These are phyloP conservation scores for Zygoascus tannicola DNA, from an alignment of 805 yeast species.

Conservation along the genomic window DNA sequence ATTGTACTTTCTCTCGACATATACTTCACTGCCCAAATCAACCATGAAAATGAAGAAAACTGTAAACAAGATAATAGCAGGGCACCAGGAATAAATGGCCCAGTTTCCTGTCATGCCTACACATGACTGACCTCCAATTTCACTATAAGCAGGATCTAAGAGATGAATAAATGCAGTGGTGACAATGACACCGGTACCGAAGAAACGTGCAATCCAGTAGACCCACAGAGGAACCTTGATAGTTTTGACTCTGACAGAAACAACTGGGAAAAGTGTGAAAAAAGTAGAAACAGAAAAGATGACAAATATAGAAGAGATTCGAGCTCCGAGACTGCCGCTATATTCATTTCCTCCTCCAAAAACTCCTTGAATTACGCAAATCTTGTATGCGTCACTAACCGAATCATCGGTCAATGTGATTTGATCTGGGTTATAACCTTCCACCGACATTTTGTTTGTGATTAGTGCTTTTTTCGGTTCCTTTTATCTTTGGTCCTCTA, in stretches of 20 bases:
- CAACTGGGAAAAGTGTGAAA: constrained; percentile 38
- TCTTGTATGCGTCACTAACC: constrained; percentile 33
- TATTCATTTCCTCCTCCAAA: constrained; percentile 34
- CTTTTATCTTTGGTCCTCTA: no score
- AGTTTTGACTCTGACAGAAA: constrained; percentile 19
- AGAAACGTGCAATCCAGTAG: constrained; percentile 34
- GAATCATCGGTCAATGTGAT: constrained; percentile 25
- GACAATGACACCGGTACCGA: constrained; percentile 70
- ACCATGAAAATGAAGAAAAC: constrained; percentile 38
- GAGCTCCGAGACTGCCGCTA: constrained; percentile 37
- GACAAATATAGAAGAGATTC: constrained; percentile 53
- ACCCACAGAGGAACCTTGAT: constrained; percentile 23
- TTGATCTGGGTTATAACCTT: constrained; percentile 18
- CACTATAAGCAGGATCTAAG: constrained; percentile 33
- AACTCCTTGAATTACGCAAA: constrained; percentile 36
- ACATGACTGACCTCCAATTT: constrained; percentile 29
- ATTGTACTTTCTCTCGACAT: constrained; percentile 32
- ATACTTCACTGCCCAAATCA: constrained; percentile 41
- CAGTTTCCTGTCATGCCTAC: constrained; percentile 37
- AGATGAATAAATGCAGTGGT: constrained; percentile 70
- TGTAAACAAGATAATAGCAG: constrained; percentile 43
- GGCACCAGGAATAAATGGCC: constrained; percentile 48
- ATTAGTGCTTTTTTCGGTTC: no score
- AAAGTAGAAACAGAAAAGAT: constrained; percentile 41
- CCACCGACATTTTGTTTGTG: no score